Conservation (phyloP, 1,139 yeast species). For the Arxiozyma telluris region DNA sequence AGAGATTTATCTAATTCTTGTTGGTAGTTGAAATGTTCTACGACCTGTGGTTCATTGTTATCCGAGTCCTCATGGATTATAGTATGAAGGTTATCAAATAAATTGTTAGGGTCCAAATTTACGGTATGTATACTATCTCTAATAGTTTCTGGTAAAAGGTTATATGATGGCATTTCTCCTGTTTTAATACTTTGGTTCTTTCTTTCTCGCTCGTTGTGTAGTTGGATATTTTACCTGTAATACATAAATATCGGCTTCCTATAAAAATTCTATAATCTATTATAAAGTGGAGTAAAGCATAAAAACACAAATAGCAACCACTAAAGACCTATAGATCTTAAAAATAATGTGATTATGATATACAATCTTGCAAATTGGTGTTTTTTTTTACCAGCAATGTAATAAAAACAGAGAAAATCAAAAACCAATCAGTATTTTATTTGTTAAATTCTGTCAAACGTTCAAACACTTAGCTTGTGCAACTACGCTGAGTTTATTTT, state of each 20-base stretch:
- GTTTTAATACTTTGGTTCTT: neutral
- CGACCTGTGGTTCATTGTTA: constrained; percentile 43
- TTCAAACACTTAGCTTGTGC: neutral
- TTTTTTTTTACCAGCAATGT: no score
- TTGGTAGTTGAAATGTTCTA: constrained; percentile 63
- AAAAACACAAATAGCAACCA: neutral
- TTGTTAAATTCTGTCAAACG: no score
- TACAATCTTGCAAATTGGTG: neutral
- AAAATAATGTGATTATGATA: neutral
- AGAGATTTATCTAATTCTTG: constrained; percentile 59
- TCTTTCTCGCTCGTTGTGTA: no score
- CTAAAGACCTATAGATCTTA: neutral
- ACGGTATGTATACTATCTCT: constrained; percentile 19
- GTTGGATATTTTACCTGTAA: neutral
- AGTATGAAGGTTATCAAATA: constrained; percentile 25
- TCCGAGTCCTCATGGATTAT: constrained; percentile 22
- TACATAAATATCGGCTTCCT: neutral
- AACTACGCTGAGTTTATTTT: no score
- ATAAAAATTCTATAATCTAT: no score
- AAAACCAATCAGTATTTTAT: no score
- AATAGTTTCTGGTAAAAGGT: constrained; percentile 15
- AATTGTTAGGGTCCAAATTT: constrained; percentile 14
- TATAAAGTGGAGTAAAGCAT: neutral
- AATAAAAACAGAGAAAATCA: no score
- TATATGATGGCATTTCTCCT: constrained; percentile 20